phyloP scores from a whole-genome alignment of 1,139 yeast species.

The Scheffersomyces insectosa region DNA sequence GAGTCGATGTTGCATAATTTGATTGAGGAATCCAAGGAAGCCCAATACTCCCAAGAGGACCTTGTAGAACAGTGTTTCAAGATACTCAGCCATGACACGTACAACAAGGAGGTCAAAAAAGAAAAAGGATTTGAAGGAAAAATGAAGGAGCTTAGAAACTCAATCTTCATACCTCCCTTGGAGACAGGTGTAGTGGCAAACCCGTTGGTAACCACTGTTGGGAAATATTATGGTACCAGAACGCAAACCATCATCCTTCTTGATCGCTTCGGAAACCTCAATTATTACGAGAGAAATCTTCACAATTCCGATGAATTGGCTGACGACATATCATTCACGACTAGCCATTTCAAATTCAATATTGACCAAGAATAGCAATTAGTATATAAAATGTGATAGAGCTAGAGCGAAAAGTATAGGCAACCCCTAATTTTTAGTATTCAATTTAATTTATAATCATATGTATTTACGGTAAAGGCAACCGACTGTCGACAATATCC shows the following conservation, averaged over 20 bases:
- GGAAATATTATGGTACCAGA: conserved; percentile 79
- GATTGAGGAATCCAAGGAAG: conserved; percentile 28
- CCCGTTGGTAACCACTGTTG: conserved; percentile 22
- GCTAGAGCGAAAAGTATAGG: not conserved
- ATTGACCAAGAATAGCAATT: conserved; percentile 1
- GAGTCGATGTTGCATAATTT: conserved; percentile 40
- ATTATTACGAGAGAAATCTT: conserved; percentile 41
- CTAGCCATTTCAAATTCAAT: conserved; percentile 9
- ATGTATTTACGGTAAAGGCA: too few relatives aligned
- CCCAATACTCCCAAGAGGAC: conserved; percentile 32
- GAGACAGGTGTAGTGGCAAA: conserved; percentile 18
- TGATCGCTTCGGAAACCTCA: conserved; percentile 44
- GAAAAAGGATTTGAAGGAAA: conserved; percentile 27
- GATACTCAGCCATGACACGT: conserved; percentile 51
- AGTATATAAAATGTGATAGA: not conserved
- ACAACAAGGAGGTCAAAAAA: conserved; percentile 27
- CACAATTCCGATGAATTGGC: conserved; percentile 26
- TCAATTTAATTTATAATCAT: not conserved
- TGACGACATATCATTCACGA: conserved; percentile 3
- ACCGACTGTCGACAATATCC: too few relatives aligned
- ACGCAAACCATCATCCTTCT: conserved; percentile 81
- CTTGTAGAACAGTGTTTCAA: conserved; percentile 54
- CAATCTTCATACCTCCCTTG: conserved; percentile 74
- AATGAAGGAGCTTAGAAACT: conserved; percentile 50
- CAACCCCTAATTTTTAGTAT: not conserved